These are phyloP conservation scores for Chlamydomonas sphaeroides DNA, from an alignment of 139 green algal species.

Conservation along the genomic window DNA sequence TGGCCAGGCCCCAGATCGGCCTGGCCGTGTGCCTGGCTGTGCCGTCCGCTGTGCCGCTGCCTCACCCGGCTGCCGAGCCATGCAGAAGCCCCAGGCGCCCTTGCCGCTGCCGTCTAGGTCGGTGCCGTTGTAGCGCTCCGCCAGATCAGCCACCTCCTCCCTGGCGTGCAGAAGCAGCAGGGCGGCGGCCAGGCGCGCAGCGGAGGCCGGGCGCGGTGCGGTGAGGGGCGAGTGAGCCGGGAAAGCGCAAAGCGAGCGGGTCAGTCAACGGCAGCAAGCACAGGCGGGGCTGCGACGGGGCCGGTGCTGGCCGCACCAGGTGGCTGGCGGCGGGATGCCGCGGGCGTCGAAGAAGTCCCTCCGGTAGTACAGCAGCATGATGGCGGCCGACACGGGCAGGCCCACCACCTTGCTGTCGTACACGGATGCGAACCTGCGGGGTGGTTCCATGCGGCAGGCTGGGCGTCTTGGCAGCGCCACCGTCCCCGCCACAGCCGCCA, in stretches of 20 bases:
- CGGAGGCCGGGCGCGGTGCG: too few relatives aligned
- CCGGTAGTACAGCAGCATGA: slow-evolving; percentile 36
- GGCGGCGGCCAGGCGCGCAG: too few relatives aligned
- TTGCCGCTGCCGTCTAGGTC: neutral
- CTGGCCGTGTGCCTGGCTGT: too few relatives aligned
- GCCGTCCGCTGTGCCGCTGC: too few relatives aligned
- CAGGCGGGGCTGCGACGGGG: too few relatives aligned
- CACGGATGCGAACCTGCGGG: slow-evolving; percentile 9
- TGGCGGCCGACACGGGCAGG: slow-evolving; percentile 11
- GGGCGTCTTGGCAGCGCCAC: neutral
- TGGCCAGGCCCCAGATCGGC: too few relatives aligned
- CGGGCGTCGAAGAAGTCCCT: slow-evolving; percentile 19
- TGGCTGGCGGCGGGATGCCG: neutral
- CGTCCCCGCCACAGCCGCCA: neutral
- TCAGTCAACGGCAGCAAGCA: too few relatives aligned
- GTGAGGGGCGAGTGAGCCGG: too few relatives aligned
- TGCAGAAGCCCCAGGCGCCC: slow-evolving; percentile 25
- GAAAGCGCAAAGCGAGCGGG: too few relatives aligned
- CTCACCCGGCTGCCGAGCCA: slow-evolving; percentile 14
- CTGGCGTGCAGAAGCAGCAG: too few relatives aligned
- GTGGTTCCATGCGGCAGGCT: too few relatives aligned
- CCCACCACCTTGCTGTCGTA: slow-evolving; percentile 36
- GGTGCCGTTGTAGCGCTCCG: slow-evolving; percentile 30
- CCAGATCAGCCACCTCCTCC: slow-evolving; percentile 33
- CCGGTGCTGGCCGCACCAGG: neutral